phyloP scores from a whole-genome alignment of 257 asterid genomes.

The Solanum clarkiae region DNA sequence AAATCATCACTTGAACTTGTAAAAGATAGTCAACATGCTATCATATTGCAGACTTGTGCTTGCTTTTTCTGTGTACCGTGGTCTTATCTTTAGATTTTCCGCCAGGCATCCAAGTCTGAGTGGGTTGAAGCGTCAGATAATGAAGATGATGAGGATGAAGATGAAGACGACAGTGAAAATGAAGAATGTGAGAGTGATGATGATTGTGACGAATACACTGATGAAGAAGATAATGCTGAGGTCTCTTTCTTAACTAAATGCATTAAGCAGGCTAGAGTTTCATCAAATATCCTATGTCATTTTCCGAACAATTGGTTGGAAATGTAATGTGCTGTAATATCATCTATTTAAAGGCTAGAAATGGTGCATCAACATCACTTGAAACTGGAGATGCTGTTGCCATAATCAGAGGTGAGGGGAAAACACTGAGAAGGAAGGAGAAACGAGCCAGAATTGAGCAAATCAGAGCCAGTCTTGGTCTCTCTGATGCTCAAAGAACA shows the following conservation, averaged over 20 bases:
- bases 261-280: background rate
- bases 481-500: constrained; percentile 94
- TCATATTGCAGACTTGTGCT: background rate
- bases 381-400: constrained; percentile 88
- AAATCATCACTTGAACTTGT: background rate
- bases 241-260: constrained; percentile 21
- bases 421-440: constrained; percentile 81
- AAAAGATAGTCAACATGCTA: background rate
- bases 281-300: background rate
- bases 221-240: constrained; percentile 54
- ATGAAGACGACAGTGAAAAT: constrained; percentile 43
- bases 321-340: background rate
- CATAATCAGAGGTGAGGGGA: constrained; percentile 76
- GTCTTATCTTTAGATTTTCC: constrained; percentile 2
- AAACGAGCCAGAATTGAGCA: constrained; percentile 82
- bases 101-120: constrained; percentile 85
- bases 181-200: constrained; percentile 51
- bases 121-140: constrained; percentile 87
- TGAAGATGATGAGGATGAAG: constrained; percentile 57
- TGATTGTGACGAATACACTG: constrained; percentile 46
- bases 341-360: constrained; percentile 26
- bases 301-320: background rate
- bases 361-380: constrained; percentile 28
- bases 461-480: constrained; percentile 94
- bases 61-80: background rate